Evolutionary conservation across 371 early-diverging fungal genomes (phyloP), one percentile per base, ranked within the genome.

Genomic region (Syncephalastrum sp.): DNA sequence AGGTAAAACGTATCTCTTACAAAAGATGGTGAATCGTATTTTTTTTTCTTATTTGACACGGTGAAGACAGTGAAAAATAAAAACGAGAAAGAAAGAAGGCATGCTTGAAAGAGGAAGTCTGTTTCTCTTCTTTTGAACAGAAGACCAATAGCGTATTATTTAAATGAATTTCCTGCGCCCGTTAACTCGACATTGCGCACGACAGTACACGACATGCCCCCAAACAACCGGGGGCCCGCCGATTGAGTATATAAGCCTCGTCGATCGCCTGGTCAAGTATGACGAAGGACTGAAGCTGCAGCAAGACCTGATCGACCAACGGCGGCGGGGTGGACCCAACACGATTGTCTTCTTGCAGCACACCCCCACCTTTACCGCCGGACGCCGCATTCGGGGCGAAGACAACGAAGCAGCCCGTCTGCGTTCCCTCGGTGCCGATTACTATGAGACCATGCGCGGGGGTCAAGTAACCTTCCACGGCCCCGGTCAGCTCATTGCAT

Each of bases 381-480:
- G 98, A 1, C 84, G 95, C 46, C 74, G 98, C 51, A 83, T 93
- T 63, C 79, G 79, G 33, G 90, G 86, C 1, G 66, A 69, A 17
- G 57, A 60, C 4, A 63, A 76, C n/a, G 90, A 92, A 67, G 81
- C 79, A 12, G 41, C 52, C 4, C 70, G 89, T 38, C 59, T 94
- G 51, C 65, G 68, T 23, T 42, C 38, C 0, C 64, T 89, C 13
- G 93, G 91, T 3, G 90, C 94, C 17, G 91, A 90, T 24, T 96
- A 92, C 69, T 83, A 75, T 50, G 90, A 93, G 76, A 84, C 86
- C 0, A 71, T 82, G 70, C 79, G 97, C 13, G 99, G 99, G 17
- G 99, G 99, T 5, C 91, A 98, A 73, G 83, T 89, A 5, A 98
- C 99, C 0, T 98, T 89, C 65, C 99, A 98, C 76, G 98, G 98